Evolutionary conservation across 192 early-diverging fungal genomes (phyloP).

Genomic region (Dissophora ornata): DNA sequence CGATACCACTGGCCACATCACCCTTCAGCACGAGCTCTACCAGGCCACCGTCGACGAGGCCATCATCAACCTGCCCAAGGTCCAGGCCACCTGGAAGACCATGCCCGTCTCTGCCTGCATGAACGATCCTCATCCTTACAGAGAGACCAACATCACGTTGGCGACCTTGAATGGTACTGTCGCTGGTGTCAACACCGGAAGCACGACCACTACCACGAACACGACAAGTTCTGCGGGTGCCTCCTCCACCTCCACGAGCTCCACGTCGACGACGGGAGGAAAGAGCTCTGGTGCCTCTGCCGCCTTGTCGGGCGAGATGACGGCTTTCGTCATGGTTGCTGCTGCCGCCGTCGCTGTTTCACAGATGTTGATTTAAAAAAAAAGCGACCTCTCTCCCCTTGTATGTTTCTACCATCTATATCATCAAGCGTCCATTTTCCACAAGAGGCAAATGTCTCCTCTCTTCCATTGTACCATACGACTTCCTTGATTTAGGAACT

Average conservation of each 20-base stretch:
- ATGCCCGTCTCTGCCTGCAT: conserved; percentile 52
- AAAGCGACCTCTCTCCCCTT: no score
- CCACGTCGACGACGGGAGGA: not conserved
- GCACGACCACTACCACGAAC: not conserved
- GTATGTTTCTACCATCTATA: no score
- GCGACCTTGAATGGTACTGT: conserved; percentile 31
- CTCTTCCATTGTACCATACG: no score
- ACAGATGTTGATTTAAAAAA: conserved; percentile 11
- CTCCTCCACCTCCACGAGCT: not conserved
- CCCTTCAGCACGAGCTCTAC: conserved; percentile 62
- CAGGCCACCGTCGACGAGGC: conserved; percentile 56
- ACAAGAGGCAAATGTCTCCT: no score
- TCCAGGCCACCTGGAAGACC: conserved; percentile 50
- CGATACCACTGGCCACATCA: conserved; percentile 55
- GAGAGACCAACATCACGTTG: conserved; percentile 36
- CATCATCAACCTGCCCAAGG: conserved; percentile 51
- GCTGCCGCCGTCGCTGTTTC: not conserved
- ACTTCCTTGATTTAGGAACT: no score
- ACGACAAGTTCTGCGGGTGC: not conserved
- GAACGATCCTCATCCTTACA: conserved; percentile 49
- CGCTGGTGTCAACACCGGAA: conserved; percentile 5
- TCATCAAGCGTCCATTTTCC: no score
- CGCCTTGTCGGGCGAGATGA: not conserved
- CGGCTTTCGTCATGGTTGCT: not conserved
- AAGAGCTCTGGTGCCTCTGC: not conserved